Evolutionary conservation across 805 yeast species (phyloP).

Genomic region (Candida succiphila): DNA sequence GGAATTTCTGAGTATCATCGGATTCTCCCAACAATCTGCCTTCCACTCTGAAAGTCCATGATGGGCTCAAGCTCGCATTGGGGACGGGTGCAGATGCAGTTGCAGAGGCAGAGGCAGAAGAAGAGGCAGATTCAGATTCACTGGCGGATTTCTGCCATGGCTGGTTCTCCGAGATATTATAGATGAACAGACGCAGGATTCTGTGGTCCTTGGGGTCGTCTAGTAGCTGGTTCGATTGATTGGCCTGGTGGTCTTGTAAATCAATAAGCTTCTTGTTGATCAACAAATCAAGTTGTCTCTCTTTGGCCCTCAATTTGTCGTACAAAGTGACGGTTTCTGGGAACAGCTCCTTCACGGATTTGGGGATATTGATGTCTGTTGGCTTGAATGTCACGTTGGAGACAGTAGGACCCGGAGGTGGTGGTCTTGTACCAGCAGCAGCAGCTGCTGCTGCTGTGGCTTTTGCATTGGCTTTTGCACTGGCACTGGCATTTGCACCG

Average conservation of each 20-base stretch:
- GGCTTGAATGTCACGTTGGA: conserved; percentile 21
- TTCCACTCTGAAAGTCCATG: conserved; percentile 85
- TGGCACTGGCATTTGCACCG: not conserved
- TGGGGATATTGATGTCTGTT: conserved; percentile 23
- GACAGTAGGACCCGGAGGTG: conserved; percentile 2
- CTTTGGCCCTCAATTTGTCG: conserved; percentile 69
- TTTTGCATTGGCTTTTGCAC: not conserved
- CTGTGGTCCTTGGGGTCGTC: conserved; percentile 39
- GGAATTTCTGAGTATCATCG: conserved; percentile 48
- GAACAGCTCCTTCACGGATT: conserved; percentile 17
- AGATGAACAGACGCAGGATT: conserved; percentile 67
- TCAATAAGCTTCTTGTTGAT: conserved; percentile 79
- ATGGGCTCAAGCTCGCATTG: conserved; percentile 26
- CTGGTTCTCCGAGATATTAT: conserved; percentile 77
- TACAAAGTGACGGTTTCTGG: conserved; percentile 53
- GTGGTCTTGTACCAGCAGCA: conserved; percentile 1
- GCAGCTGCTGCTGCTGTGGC: conserved; percentile 1
- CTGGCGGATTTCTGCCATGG: conserved; percentile 58
- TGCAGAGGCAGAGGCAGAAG: no score
- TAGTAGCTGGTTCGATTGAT: conserved; percentile 31
- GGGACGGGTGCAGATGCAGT: conserved; percentile 1
- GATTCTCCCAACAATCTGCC: conserved; percentile 57
- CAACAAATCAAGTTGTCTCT: conserved; percentile 68
- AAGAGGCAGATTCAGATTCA: conserved; percentile 5
- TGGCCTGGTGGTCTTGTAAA: conserved; percentile 56